phyloP scores from a whole-genome alignment of 768 basidiomycete species.

The Xerocomellus amylosporus region DNA sequence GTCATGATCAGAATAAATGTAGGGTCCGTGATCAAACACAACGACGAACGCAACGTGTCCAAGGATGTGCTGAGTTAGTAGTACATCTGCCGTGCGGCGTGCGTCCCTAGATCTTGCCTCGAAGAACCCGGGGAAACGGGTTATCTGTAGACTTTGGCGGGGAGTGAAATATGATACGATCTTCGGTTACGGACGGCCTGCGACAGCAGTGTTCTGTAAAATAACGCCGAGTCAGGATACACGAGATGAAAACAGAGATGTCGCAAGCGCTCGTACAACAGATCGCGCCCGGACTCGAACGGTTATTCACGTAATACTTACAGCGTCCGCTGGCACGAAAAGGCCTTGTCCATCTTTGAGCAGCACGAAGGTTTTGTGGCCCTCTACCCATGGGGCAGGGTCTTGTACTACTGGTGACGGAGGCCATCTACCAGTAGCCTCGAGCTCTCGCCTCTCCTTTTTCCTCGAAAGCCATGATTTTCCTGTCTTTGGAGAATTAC shows the following conservation, averaged over 20 bases:
- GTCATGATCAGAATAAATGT: not conserved
- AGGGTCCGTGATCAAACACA: not conserved
- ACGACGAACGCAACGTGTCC: not conserved
- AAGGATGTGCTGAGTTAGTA: not conserved
- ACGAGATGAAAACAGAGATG: not conserved
- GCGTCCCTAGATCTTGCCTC: not conserved
- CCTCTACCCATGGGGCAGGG: slow-evolving; percentile 30
- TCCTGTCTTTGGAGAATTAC: not conserved
- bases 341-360: slow-evolving; percentile 27
- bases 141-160: not conserved
- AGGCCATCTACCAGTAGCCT: not conserved
- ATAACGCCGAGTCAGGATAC: not conserved
- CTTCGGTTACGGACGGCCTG: not conserved
- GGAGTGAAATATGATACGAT: not conserved
- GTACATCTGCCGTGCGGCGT: not conserved
- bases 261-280: not conserved
- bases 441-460: not conserved
- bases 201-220: not conserved
- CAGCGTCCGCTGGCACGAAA: slow-evolving; percentile 10
- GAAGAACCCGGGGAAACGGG: not conserved
- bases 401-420: slow-evolving; percentile 8
- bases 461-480: not conserved
- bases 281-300: not conserved
- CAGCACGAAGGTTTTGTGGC: slow-evolving; percentile 23
- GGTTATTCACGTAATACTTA: not conserved